A percentile compares a stretch with the other conserved stretches of the same genome.
These are phyloP conservation scores for Sugiyamaella japonica DNA, from an alignment of 1,139 yeast species.

Conservation along the genomic window DNA sequence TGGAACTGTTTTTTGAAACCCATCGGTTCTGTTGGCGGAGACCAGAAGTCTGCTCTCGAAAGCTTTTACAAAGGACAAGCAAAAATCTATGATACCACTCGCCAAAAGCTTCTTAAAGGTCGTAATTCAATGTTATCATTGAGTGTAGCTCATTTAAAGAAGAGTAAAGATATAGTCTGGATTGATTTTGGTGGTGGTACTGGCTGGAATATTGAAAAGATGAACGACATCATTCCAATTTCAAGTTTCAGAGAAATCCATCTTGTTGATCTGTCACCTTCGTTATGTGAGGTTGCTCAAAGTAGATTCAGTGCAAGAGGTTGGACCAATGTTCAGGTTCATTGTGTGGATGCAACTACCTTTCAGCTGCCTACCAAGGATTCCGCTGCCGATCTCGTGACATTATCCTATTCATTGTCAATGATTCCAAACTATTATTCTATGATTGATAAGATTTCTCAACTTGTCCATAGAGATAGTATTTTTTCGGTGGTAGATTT, in stretches of 20 bases:
- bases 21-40: conserved; percentile 48
- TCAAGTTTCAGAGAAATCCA: conserved; percentile 63
- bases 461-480: conserved; percentile 56
- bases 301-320: conserved; percentile 54
- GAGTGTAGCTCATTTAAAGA: conserved; percentile 55
- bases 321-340: conserved; percentile 66
- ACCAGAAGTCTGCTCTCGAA: conserved; percentile 70
- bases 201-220: conserved; percentile 75
- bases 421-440: conserved; percentile 85
- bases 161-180: conserved; percentile 56
- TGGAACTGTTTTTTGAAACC: conserved; percentile 69
- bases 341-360: conserved; percentile 75
- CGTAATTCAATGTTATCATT: conserved; percentile 63
- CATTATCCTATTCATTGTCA: conserved; percentile 76
- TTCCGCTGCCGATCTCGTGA: conserved; percentile 60
- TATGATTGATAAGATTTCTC: conserved; percentile 68
- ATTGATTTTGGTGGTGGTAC: conserved; percentile 85
- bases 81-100: conserved; percentile 67
- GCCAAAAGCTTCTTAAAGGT: conserved; percentile 66
- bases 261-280: conserved; percentile 73
- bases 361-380: conserved; percentile 47
- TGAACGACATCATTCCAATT: conserved; percentile 58
- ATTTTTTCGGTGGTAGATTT: conserved; percentile 73
- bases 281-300: conserved; percentile 69
- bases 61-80: conserved; percentile 76